Evolutionary conservation across 345 rosid species (phyloP), one percentile per base, ranked within the genome.

Genomic region (Dimocarpus longan): DNA sequence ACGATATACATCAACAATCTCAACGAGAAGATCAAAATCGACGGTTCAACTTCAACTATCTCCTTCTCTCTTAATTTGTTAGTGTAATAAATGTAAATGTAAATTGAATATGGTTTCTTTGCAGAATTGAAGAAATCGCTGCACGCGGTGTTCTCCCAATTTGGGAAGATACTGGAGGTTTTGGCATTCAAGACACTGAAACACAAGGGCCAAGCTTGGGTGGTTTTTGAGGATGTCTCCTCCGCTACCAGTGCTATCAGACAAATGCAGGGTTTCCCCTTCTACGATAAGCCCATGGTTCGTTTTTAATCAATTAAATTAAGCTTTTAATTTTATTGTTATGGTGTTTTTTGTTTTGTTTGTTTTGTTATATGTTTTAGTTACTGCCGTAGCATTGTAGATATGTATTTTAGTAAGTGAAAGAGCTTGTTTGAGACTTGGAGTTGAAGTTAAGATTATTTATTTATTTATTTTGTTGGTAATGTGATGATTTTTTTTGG

Each of bases 161-260:
- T 93, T 64, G 99, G 99, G 74, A 91, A 93, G 93, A 94, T 97
- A 76, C 6, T 97, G 86, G 99, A 94, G 76, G 92, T 97, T 26
- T 70, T 90, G 81, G 98, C 98, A 11, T 97, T 93, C 88, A 94
- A 93, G 93, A 97, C 98, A 32, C 76, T 97, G 87, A 97, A 97
- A 83, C 99, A 94, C 82, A 93, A 97, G 84, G 99, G 99, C 6
- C 99, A 97, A 87, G 98, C 98, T 86, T 97, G 99, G 99, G 91
- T 97, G 22, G 86, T 97, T 46, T 97, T 97, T 69, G 95, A 94
- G 80, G 91, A 94, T 64, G 88, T 86, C 5, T 82, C 82, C 8
- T 92, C 98, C 28, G 98, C 98, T 28, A 82, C 93, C 22, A 87
- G 80, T 56, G 98, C 98, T 75, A 83, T 97, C 24, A 80, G 91